A percentile compares a stretch with the other conserved stretches of the same genome.
These are phyloP conservation scores for Kluyveromyces nonfermentans DNA, from an alignment of 805 yeast species.

Conservation along the genomic window DNA sequence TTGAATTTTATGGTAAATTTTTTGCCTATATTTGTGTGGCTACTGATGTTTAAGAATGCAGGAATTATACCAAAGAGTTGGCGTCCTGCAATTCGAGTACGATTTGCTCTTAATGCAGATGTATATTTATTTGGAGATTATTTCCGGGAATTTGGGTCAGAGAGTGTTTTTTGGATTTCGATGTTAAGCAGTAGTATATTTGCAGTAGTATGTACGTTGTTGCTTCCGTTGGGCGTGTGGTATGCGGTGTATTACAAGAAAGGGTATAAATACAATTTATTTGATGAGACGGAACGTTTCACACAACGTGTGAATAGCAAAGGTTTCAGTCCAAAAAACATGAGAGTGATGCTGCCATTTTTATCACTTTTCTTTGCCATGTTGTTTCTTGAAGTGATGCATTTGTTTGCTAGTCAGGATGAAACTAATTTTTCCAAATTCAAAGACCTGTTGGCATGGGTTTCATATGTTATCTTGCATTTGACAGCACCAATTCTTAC, in stretches of 20 bases:
- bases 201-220: conserved; percentile 6
- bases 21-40: conserved; percentile 45
- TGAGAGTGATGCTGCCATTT: conserved; percentile 20
- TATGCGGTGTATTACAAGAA: conserved; percentile 19
- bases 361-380: conserved; percentile 35
- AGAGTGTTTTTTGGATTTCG: conserved; percentile 10
- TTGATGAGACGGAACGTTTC: conserved; percentile 19
- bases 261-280: conserved; percentile 12
- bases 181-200: conserved; percentile 14
- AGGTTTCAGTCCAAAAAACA: conserved; percentile 12
- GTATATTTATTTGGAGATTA: conserved; percentile 24
- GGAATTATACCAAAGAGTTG: conserved; percentile 43
- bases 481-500: conserved; percentile 52
- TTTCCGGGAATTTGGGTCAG: conserved; percentile 21
- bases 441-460: conserved; percentile 52
- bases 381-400: conserved; percentile 38
- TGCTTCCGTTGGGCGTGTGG: conserved; percentile 22
- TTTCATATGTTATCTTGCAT: conserved; percentile 53
- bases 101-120: conserved; percentile 33
- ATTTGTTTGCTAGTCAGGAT: conserved; percentile 32
- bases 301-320: conserved; percentile 11
- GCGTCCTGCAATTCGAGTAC: conserved; percentile 46
- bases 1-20: conserved; percentile 42
- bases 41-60: conserved; percentile 49
- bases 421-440: conserved; percentile 31